Percentiles rank a stretch among this genome's conserved stretches.
These are phyloP conservation scores for Solidago caesia DNA, from an alignment of 129 eudicot species.

Conservation along the genomic window DNA sequence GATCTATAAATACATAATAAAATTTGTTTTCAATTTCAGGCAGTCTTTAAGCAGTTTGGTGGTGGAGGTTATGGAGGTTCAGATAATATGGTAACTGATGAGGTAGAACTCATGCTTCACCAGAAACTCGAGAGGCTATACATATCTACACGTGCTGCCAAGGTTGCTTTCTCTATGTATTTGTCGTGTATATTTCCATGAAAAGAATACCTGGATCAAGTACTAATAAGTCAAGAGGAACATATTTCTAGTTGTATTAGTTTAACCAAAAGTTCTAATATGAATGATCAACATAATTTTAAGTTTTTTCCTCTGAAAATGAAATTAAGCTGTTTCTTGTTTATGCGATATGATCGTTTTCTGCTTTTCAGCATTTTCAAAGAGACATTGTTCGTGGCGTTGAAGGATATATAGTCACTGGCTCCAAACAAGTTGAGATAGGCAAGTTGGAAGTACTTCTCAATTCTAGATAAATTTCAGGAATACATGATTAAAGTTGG, in stretches of 20 bases:
- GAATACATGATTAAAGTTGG: slow-evolving; percentile 7
- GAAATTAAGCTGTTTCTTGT: slow-evolving; percentile 1
- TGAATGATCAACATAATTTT: slow-evolving; percentile 5
- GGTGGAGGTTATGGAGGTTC: slow-evolving; percentile 78
- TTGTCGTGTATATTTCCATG: slow-evolving; percentile 2
- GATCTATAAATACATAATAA: not conserved
- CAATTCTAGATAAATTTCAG: not conserved
- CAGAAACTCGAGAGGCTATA: slow-evolving; percentile 83
- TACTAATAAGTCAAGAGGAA: slow-evolving; percentile 7
- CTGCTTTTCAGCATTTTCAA: slow-evolving; percentile 75
- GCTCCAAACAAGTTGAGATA: slow-evolving; percentile 93
- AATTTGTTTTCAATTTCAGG: slow-evolving; percentile 39
- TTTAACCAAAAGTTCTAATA: slow-evolving; percentile 1
- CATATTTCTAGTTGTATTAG: slow-evolving; percentile 9
- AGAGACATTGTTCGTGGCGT: slow-evolving; percentile 98
- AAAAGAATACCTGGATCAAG: not conserved
- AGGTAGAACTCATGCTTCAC: slow-evolving; percentile 71
- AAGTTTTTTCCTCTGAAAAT: slow-evolving; percentile 6
- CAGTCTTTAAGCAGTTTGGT: slow-evolving; percentile 85
- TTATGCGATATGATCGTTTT: slow-evolving; percentile 23
- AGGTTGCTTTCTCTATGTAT: slow-evolving; percentile 50
- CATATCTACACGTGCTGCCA: slow-evolving; percentile 95
- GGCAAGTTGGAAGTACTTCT: slow-evolving; percentile 42
- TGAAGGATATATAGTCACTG: slow-evolving; percentile 91
- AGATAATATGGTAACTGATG: slow-evolving; percentile 64